Evolutionary conservation across 805 yeast genomes (phyloP).

Genomic region (Blastobotrys parvus): DNA sequence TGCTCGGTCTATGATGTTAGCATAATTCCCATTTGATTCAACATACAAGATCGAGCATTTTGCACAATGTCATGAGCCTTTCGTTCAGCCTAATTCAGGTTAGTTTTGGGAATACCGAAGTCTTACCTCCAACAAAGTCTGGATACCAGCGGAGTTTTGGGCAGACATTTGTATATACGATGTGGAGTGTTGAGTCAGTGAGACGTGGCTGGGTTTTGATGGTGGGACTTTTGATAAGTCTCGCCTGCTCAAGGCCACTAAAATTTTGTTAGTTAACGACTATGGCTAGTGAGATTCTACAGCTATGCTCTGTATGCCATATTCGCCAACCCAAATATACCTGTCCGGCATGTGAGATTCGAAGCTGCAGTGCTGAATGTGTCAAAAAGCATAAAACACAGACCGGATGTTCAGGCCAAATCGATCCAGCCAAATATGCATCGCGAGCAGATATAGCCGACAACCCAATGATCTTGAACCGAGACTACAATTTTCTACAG

Average conservation of each 20-base stretch:
- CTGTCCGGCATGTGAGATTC: constrained; percentile 68
- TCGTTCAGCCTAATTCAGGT: constrained; percentile 65
- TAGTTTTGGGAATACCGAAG: background rate
- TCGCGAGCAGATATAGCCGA: constrained; percentile 40
- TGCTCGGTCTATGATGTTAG: constrained; percentile 48
- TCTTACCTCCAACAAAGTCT: constrained; percentile 51
- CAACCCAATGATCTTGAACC: constrained; percentile 42
- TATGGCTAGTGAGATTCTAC: no score
- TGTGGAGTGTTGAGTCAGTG: background rate
- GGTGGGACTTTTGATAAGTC: background rate
- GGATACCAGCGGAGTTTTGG: constrained; percentile 50
- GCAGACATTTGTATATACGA: constrained; percentile 23
- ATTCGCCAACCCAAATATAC: constrained; percentile 46
- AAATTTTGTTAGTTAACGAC: no score
- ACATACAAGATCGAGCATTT: constrained; percentile 79
- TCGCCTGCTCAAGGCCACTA: background rate
- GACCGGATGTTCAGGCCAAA: constrained; percentile 55
- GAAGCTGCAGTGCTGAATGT: constrained; percentile 66
- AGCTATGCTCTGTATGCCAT: constrained; percentile 45
- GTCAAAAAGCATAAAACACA: constrained; percentile 60
- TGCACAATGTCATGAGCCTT: constrained; percentile 95
- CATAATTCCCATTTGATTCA: constrained; percentile 23
- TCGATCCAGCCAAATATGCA: constrained; percentile 54
- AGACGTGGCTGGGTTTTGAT: background rate
- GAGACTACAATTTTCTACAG: constrained; percentile 75